Evolutionary conservation across 495 filamentous ascomycete genomes (phyloP).

Genomic region (Penicillium goetzii): DNA sequence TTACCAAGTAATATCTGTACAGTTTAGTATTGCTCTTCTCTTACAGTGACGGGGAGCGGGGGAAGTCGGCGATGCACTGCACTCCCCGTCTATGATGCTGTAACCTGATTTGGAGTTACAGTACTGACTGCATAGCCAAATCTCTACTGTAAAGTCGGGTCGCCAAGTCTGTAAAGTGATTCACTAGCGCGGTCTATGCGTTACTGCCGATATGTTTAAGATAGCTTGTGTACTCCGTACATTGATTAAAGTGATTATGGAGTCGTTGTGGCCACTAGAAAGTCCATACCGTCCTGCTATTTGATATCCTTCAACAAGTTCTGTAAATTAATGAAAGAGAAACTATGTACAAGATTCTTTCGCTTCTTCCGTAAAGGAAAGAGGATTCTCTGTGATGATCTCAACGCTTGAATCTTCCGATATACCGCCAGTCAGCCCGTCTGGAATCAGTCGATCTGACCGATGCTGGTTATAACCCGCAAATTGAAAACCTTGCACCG

Average conservation of each 20-base stretch:
- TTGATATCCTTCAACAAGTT: not conserved
- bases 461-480: not conserved
- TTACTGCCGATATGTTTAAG: not conserved
- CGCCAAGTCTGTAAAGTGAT: not conserved
- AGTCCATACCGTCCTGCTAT: not conserved
- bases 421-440: not conserved
- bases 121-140: not conserved
- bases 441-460: not conserved
- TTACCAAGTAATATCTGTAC: not conserved
- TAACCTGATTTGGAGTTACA: not conserved
- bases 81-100: not conserved
- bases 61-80: not conserved
- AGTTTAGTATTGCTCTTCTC: not conserved
- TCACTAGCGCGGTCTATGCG: not conserved
- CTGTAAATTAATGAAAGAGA: not conserved
- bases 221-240: not conserved
- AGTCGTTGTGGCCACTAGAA: not conserved
- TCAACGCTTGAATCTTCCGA: conserved; percentile 1
- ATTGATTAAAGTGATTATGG: not conserved
- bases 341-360: not conserved
- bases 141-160: not conserved
- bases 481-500: not conserved
- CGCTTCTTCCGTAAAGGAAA: not conserved
- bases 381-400: not conserved
- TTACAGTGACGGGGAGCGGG: not conserved